Percentiles rank a stretch among this genome's conserved stretches.
These are phyloP conservation scores for Lentinus polychrous DNA, from an alignment of 1,284 basidiomycete genomes.

Conservation along the genomic window DNA sequence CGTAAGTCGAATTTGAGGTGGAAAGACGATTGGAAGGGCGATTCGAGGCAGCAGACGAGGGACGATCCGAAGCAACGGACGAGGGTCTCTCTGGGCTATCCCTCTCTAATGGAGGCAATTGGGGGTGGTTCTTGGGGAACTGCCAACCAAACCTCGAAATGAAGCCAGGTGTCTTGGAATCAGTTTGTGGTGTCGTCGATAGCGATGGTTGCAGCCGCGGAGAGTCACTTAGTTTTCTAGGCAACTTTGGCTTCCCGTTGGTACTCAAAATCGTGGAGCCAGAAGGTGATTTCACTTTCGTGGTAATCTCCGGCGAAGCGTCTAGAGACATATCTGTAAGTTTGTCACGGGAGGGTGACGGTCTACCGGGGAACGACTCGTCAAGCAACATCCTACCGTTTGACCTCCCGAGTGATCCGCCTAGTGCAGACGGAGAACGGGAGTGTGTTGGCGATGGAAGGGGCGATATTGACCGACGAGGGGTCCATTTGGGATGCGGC, in stretches of 20 bases:
- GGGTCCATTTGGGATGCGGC: constrained; percentile 43
- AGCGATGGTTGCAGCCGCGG: constrained; percentile 5
- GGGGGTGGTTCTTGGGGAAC: constrained; percentile 27
- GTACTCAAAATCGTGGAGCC: background rate
- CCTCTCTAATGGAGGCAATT: constrained; percentile 32
- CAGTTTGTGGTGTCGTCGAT: constrained; percentile 1
- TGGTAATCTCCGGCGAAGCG: background rate
- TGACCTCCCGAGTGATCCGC: background rate
- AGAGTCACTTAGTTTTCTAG: background rate
- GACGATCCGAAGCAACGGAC: constrained; percentile 21
- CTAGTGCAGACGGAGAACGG: constrained; percentile 8
- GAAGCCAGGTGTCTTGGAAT: constrained; percentile 16
- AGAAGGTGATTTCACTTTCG: background rate
- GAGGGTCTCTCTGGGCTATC: constrained; percentile 21
- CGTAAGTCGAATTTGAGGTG: constrained; percentile 1
- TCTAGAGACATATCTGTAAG: background rate
- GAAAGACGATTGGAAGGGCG: constrained; percentile 23
- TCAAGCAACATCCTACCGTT: background rate
- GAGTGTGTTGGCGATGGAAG: constrained; percentile 9
- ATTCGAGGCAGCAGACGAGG: constrained; percentile 6
- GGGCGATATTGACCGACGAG: constrained; percentile 18
- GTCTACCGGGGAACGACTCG: background rate
- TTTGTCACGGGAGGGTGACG: background rate
- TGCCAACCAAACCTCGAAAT: constrained; percentile 34
- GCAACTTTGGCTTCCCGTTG: background rate